Percentiles rank a stretch among this genome's conserved stretches.
Evolutionary conservation across 805 yeast species (phyloP).

Genomic region (Starmera caribaea): DNA sequence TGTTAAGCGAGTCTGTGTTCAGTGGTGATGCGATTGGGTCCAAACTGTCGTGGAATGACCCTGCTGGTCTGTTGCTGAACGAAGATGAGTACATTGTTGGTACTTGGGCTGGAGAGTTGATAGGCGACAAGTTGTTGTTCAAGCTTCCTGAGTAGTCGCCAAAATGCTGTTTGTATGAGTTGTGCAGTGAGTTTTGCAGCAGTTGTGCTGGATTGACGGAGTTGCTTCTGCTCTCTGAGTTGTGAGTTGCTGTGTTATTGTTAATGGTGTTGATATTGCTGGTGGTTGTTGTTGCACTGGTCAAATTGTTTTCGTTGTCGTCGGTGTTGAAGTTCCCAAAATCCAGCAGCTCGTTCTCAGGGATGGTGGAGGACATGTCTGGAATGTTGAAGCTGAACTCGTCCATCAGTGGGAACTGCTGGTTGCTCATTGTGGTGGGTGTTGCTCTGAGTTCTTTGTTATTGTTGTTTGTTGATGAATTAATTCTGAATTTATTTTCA

Average conservation of each 20-base stretch:
- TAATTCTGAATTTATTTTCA: not conserved
- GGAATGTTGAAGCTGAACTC: constrained; percentile 16
- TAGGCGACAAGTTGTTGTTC: not conserved
- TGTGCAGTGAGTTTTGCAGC: not conserved
- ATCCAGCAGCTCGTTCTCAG: constrained; percentile 19
- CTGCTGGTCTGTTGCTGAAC: constrained; percentile 5
- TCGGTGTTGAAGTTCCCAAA: constrained; percentile 2
- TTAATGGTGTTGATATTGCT: not conserved
- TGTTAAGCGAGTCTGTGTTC: constrained; percentile 1
- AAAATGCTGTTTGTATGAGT: not conserved
- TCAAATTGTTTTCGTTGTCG: constrained; percentile 2
- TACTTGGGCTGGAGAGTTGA: constrained; percentile 1
- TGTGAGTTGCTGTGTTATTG: not conserved
- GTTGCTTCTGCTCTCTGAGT: not conserved
- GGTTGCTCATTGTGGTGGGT: not conserved
- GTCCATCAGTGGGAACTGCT: constrained; percentile 4
- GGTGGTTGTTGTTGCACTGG: constrained; percentile 4
- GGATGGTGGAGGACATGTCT: constrained; percentile 13
- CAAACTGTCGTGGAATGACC: constrained; percentile 16
- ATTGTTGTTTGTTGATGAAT: no score
- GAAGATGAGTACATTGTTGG: constrained; percentile 1
- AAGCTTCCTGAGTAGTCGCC: not conserved
- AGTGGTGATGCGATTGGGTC: constrained; percentile 14
- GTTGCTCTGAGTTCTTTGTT: not conserved
- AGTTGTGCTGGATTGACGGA: not conserved